These are phyloP conservation scores for Heliocybe sulcata DNA, from an alignment of 1,284 basidiomycete species.

Conservation along the genomic window DNA sequence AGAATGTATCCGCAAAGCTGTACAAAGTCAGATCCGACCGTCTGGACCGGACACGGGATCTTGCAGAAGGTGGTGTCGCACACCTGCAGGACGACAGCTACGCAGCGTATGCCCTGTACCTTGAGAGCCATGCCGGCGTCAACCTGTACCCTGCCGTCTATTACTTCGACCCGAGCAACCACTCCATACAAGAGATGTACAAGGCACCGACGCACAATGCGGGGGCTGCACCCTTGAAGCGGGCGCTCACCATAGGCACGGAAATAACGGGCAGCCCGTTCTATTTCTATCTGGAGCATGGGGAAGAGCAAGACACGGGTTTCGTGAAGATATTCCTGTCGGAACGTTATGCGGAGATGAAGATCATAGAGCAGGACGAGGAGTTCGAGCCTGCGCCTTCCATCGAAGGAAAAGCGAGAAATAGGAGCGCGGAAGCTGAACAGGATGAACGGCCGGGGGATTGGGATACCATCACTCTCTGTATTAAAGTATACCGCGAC, in stretches of 20 bases:
- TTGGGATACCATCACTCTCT: background rate
- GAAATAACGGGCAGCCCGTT: conserved; percentile 4
- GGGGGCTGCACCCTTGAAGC: conserved; percentile 2
- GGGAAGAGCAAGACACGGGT: conserved; percentile 5
- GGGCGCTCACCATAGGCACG: conserved; percentile 4
- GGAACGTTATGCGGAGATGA: conserved; percentile 3
- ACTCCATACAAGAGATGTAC: conserved; percentile 7
- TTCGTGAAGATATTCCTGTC: conserved; percentile 9
- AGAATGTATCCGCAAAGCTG: background rate
- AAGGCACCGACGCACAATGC: conserved; percentile 5
- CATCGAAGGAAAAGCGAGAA: background rate
- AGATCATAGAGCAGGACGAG: background rate
- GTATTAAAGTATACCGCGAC: background rate
- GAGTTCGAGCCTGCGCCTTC: background rate
- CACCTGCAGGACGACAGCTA: background rate
- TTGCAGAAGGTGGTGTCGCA: background rate
- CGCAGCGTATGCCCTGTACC: background rate
- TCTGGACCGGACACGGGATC: background rate
- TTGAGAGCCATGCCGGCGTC: background rate
- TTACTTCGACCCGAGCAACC: conserved; percentile 10
- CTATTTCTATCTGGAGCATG: conserved; percentile 4
- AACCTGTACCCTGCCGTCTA: conserved; percentile 7
- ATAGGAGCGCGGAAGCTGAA: background rate
- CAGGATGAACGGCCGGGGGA: background rate
- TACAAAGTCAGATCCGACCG: background rate